Evolutionary conservation across 1,284 basidiomycete species (phyloP).

Genomic region (Austropuccinia psidii): DNA sequence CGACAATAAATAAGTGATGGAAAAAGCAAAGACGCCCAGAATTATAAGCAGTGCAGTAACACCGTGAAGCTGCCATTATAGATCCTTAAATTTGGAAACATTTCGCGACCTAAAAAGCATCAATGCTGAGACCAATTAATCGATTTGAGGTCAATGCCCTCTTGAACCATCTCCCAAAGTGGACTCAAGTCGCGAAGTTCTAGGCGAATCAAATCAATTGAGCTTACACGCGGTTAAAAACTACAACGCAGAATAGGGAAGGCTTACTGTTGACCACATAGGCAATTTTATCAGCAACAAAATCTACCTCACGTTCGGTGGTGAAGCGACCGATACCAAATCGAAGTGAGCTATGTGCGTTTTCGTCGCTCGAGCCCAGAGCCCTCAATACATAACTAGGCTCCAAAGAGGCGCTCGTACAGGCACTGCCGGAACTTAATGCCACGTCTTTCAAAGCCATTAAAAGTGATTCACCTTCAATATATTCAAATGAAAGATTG

Average conservation of each 20-base stretch:
- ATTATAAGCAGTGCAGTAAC: not conserved
- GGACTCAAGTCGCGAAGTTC: constrained; percentile 52
- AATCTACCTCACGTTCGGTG: constrained; percentile 93
- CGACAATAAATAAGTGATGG: too few species aligned
- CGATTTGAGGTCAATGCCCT: constrained; percentile 85
- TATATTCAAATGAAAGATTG: constrained; percentile 92
- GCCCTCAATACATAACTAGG: constrained; percentile 97
- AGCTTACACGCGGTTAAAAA: not conserved
- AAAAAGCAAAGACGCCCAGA: too few species aligned
- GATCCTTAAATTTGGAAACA: not conserved
- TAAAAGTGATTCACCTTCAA: constrained; percentile 91
- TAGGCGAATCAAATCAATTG: not conserved
- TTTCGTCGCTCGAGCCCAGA: constrained; percentile 92
- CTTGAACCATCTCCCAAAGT: constrained; percentile 97
- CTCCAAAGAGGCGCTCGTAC: constrained; percentile 95
- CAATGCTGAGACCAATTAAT: constrained; percentile 81
- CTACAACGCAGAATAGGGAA: constrained; percentile 53
- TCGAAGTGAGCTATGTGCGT: constrained; percentile 95
- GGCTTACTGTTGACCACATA: constrained; percentile 67
- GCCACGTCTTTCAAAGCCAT: constrained; percentile 99
- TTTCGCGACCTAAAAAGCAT: too few species aligned
- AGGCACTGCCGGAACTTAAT: constrained; percentile 93
- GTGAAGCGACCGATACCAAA: constrained; percentile 99
- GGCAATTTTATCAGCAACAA: constrained; percentile 82
- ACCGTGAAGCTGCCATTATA: not conserved